Conservation (phyloP, 2,329 filamentous ascomycete species). For the Gnomoniopsis smithogilvyi region DNA sequence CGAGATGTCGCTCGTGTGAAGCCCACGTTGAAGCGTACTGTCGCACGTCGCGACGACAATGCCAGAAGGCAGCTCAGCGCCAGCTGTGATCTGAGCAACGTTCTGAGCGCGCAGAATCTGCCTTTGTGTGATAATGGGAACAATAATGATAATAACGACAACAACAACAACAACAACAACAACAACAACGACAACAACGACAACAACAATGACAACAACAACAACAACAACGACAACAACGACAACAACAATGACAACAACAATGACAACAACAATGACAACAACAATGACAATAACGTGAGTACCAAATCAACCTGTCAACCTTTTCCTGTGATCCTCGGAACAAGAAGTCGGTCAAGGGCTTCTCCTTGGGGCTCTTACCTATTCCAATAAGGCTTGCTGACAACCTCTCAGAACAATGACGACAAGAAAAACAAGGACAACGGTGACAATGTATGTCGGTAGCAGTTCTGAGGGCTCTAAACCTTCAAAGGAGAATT, state of each 20-base stretch:
- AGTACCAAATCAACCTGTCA: not conserved
- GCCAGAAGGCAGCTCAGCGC: conserved; percentile 23
- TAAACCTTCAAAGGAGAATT: too few species aligned
- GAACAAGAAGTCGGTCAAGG: too few species aligned
- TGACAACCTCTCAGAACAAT: not conserved
- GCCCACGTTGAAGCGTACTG: conserved; percentile 25
- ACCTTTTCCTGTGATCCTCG: too few species aligned
- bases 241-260: not conserved
- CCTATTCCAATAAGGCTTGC: too few species aligned
- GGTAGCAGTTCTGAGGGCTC: too few species aligned
- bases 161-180: not conserved
- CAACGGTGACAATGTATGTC: not conserved
- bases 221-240: not conserved
- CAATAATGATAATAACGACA: not conserved
- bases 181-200: not conserved
- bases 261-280: not conserved
- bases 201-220: not conserved
- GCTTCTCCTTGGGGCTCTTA: too few species aligned
- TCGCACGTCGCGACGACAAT: conserved; percentile 21
- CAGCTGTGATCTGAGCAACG: conserved; percentile 11
- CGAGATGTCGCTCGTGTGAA: conserved; percentile 25
- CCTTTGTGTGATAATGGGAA: not conserved
- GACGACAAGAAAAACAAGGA: not conserved
- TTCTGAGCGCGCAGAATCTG: conserved; percentile 2
- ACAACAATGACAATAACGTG: not conserved